Conservation (phyloP, 1,284 basidiomycete genomes). For the Pyrrhoderma noxium region DNA sequence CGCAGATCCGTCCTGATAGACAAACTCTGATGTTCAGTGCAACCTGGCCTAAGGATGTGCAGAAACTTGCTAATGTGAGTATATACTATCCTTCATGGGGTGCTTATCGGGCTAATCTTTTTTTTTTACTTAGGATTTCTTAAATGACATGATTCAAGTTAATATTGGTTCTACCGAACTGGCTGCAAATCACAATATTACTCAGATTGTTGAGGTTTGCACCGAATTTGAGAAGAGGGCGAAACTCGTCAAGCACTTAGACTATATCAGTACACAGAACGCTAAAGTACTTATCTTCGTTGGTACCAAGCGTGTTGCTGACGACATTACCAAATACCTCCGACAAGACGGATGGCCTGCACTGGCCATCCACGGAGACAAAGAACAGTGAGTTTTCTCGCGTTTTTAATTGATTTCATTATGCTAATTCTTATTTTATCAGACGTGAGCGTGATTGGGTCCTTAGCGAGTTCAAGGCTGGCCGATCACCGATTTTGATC, state of each 20-base stretch:
- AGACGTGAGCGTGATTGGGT: constrained; percentile 99
- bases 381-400: constrained; percentile 70
- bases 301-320: constrained; percentile 94
- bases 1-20: constrained; percentile 93
- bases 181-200: constrained; percentile 97
- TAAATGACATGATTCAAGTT: constrained; percentile 94
- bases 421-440: constrained; percentile 16
- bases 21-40: constrained; percentile 98
- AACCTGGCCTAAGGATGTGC: constrained; percentile 99
- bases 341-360: constrained; percentile 98
- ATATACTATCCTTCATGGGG: background rate
- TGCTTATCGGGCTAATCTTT: constrained; percentile 12
- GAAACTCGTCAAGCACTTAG: constrained; percentile 95
- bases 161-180: constrained; percentile 99
- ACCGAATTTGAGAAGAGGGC: constrained; percentile 97
- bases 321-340: constrained; percentile 96
- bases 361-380: constrained; percentile 97
- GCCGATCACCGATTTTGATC: constrained; percentile 95
- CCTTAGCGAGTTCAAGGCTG: constrained; percentile 94
- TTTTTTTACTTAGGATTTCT: constrained; percentile 65
- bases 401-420: constrained; percentile 21
- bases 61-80: constrained; percentile 83
- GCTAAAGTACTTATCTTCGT: constrained; percentile 99
- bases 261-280: constrained; percentile 93
- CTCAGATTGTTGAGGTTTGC: constrained; percentile 94